These are phyloP conservation scores for Flaveria sonorensis DNA, from an alignment of 129 eudicot species.

Conservation along the genomic window DNA sequence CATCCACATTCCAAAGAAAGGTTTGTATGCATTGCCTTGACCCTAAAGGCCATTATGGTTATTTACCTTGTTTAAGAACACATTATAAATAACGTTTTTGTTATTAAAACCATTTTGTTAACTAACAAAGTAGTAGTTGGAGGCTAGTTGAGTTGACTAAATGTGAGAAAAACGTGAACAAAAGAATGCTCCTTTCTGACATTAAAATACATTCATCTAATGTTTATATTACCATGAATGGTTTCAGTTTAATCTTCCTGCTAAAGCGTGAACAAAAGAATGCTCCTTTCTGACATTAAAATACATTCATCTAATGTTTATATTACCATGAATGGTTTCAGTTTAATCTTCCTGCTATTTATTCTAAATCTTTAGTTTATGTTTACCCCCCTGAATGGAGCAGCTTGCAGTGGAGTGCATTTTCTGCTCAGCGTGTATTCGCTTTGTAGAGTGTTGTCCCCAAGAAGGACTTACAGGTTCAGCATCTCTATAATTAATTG, in stretches of 20 bases:
- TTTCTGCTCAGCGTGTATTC: constrained; percentile 98
- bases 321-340: background rate
- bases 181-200: constrained; percentile 7
- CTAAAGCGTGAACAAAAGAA: constrained; percentile 6
- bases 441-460: constrained; percentile 99
- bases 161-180: constrained; percentile 1
- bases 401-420: constrained; percentile 99
- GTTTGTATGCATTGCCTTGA: constrained; percentile 44
- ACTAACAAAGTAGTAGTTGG: background rate
- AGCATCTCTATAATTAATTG: constrained; percentile 19
- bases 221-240: background rate
- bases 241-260: background rate
- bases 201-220: background rate
- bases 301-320: background rate
- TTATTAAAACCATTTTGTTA: background rate
- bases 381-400: constrained; percentile 23
- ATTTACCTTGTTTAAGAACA: background rate
- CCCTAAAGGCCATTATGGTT: background rate
- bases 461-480: constrained; percentile 99
- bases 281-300: background rate
- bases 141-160: constrained; percentile 3
- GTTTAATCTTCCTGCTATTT: background rate
- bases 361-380: constrained; percentile 18
- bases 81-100: background rate
- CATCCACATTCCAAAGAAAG: constrained; percentile 98